Conservation (phyloP, 2,329 filamentous ascomycete genomes). For the Didymella exigua region DNA sequence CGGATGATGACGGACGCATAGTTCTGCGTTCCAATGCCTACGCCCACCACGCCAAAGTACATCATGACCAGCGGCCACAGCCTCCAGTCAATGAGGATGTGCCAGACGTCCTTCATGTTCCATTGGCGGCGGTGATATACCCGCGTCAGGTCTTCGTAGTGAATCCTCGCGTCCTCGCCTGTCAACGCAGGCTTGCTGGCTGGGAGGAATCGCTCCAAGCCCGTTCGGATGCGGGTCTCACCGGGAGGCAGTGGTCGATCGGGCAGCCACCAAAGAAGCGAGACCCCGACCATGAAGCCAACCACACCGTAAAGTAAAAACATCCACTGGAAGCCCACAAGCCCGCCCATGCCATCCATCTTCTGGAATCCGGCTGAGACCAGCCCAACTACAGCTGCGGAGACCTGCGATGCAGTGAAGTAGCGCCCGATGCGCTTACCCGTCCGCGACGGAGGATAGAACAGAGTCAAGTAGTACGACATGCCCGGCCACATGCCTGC, state of each 20-base stretch:
- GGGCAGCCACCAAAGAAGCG: constrained; percentile 87
- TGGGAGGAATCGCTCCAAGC: constrained; percentile 70
- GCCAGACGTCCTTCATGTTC: constrained; percentile 71
- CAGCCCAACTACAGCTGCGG: constrained; percentile 84
- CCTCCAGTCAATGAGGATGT: constrained; percentile 82
- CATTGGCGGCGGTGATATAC: constrained; percentile 79
- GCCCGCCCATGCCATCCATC: constrained; percentile 78
- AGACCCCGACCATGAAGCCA: constrained; percentile 72
- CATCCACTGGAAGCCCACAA: constrained; percentile 91
- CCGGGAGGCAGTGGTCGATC: constrained; percentile 79
- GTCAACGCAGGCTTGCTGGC: constrained; percentile 71
- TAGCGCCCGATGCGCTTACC: constrained; percentile 89
- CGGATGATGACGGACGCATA: constrained; percentile 88
- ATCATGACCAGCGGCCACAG: constrained; percentile 85
- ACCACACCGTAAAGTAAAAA: constrained; percentile 85
- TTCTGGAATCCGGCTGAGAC: constrained; percentile 91
- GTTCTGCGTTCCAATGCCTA: constrained; percentile 86
- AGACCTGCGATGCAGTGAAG: constrained; percentile 87
- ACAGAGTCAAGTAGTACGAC: constrained; percentile 89
- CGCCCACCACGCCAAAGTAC: constrained; percentile 94
- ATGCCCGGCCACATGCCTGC: constrained; percentile 96
- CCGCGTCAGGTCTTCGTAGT: constrained; percentile 80
- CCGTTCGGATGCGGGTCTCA: constrained; percentile 58
- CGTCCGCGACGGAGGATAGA: constrained; percentile 85
- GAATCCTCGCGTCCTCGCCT: constrained; percentile 77